Conservation (phyloP, 345 rosid species). For the Ceriops tagal region DNA sequence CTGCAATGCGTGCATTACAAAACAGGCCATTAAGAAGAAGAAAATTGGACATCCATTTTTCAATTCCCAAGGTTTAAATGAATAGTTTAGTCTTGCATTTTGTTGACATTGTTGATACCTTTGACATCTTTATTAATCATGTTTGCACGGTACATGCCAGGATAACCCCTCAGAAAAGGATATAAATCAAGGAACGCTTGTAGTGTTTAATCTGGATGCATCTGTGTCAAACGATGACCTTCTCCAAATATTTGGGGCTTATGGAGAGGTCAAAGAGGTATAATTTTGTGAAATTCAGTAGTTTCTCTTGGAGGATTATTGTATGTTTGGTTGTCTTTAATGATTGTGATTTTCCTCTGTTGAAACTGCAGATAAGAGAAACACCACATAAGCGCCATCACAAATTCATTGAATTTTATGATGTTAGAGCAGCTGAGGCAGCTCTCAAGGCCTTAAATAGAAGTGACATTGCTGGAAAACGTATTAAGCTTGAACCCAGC, state of each 20-base stretch:
- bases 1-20: constrained; percentile 89
- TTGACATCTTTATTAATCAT: constrained; percentile 12
- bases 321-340: neutral
- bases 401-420: constrained; percentile 88
- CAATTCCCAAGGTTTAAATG: constrained; percentile 87
- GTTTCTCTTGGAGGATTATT: constrained; percentile 1
- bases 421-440: constrained; percentile 89
- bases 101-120: constrained; percentile 2
- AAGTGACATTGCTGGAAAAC: constrained; percentile 94
- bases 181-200: constrained; percentile 91
- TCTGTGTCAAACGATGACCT: constrained; percentile 86
- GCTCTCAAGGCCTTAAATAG: constrained; percentile 82
- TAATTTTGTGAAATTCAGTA: neutral
- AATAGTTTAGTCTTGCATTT: neutral
- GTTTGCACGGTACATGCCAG: constrained; percentile 32
- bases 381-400: constrained; percentile 90
- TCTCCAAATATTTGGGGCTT: constrained; percentile 67
- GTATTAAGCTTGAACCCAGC: constrained; percentile 96
- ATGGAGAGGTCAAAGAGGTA: constrained; percentile 97
- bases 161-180: constrained; percentile 97
- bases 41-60: constrained; percentile 89
- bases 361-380: constrained; percentile 77
- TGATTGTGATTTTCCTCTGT: constrained; percentile 1
- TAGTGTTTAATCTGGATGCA: constrained; percentile 84
- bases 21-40: constrained; percentile 86